Evolutionary conservation across 73 alveolate species (phyloP).

Genomic region (Tetrahymena borealis): DNA sequence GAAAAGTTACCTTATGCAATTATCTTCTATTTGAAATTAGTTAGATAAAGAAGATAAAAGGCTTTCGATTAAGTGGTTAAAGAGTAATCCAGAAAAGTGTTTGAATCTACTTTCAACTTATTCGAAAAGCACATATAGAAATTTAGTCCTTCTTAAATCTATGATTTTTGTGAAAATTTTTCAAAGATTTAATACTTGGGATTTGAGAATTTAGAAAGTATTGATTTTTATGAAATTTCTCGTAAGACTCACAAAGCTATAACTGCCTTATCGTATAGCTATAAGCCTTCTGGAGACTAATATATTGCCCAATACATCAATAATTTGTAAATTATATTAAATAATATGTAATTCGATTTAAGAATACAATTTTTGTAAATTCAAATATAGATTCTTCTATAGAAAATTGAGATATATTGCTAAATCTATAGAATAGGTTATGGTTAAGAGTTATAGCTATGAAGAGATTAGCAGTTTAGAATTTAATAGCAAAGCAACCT

Average conservation of each 20-base stretch:
- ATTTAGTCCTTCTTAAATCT: conserved; percentile 3
- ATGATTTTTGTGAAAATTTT: conserved; percentile 10
- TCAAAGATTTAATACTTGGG: conserved; percentile 11
- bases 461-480: conserved; percentile 13
- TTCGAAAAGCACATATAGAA: conserved; percentile 15
- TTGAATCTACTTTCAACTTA: neutral
- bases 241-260: conserved; percentile 8
- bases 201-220: conserved; percentile 10
- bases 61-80: neutral
- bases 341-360: no score
- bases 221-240: neutral
- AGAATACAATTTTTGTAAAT: neutral
- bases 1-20: neutral
- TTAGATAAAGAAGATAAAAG: neutral
- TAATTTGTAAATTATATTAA: neutral
- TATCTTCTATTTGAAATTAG: neutral
- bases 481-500: neutral
- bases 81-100: neutral
- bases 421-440: neutral
- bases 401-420: conserved; percentile 14
- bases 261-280: neutral
- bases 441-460: conserved; percentile 13
- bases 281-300: neutral
- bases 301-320: neutral
- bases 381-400: conserved; percentile 3